Evolutionary conservation across 2,329 filamentous ascomycete species (phyloP).

Genomic region (Ceratocystis destructans): DNA sequence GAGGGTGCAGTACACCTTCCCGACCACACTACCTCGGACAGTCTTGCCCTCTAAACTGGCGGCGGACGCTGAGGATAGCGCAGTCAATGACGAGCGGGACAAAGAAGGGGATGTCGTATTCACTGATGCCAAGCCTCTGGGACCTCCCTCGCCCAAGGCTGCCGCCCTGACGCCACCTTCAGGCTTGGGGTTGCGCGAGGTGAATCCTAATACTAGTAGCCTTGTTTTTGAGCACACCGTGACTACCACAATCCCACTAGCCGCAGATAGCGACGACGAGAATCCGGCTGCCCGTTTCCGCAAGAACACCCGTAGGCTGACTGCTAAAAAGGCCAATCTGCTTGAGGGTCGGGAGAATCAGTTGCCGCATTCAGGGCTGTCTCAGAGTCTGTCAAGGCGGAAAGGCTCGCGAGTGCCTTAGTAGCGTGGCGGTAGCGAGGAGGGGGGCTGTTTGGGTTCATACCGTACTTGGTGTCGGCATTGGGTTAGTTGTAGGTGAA

Average conservation of each 20-base stretch:
- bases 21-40: slow-evolving; percentile 64
- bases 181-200: slow-evolving; percentile 37
- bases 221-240: slow-evolving; percentile 12
- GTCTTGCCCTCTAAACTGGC: slow-evolving; percentile 34
- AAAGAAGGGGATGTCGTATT: slow-evolving; percentile 32
- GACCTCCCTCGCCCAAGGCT: background rate
- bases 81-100: slow-evolving; percentile 25
- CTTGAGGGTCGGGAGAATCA: slow-evolving; percentile 16
- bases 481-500: background rate
- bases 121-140: slow-evolving; percentile 26
- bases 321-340: slow-evolving; percentile 15
- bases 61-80: slow-evolving; percentile 27
- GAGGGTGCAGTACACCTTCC: slow-evolving; percentile 69
- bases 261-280: background rate
- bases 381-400: slow-evolving; percentile 3
- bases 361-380: background rate
- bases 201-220: slow-evolving; percentile 34
- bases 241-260: slow-evolving; percentile 15
- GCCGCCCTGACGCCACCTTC: slow-evolving; percentile 22
- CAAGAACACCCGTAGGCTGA: background rate
- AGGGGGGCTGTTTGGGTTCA: background rate
- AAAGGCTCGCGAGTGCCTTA: slow-evolving; percentile 8
- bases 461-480: background rate
- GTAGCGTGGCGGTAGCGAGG: background rate
- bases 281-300: background rate